Conservation (phyloP, 176 grass and related monocot genomes). For the Triticum urartu region DNA sequence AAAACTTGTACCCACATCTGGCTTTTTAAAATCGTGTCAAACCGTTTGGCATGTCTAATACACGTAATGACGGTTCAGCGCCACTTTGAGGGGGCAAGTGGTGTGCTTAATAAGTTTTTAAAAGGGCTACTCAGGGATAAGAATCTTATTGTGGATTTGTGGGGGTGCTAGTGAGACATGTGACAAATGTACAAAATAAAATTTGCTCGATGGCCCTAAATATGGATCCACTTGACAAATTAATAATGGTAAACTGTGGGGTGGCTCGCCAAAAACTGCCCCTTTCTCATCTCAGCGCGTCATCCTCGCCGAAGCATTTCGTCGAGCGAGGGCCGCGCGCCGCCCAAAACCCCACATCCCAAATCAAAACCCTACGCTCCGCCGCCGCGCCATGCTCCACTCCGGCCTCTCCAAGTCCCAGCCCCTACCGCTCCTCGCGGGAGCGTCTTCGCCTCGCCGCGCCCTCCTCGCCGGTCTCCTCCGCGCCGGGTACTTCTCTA, state of each 20-base stretch:
- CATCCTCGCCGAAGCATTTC: slow-evolving; percentile 34
- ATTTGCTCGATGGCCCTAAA: too few species aligned
- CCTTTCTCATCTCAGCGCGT: slow-evolving; percentile 9
- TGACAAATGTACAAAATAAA: too few species aligned
- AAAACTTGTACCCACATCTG: too few species aligned
- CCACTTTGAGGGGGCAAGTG: too few species aligned
- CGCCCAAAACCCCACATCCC: slow-evolving; percentile 1
- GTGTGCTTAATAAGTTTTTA: too few species aligned
- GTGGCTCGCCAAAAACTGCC: not conserved
- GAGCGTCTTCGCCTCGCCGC: slow-evolving; percentile 28
- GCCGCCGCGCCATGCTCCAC: slow-evolving; percentile 54
- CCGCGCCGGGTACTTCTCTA: slow-evolving; percentile 41
- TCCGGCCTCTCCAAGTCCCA: slow-evolving; percentile 60
- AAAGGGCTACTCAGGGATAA: too few species aligned
- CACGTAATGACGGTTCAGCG: too few species aligned
- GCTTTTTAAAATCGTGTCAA: too few species aligned
- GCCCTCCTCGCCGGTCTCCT: slow-evolving; percentile 43
- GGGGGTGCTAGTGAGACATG: too few species aligned
- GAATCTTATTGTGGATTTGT: too few species aligned
- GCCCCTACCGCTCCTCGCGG: slow-evolving; percentile 47
- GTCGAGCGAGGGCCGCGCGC: slow-evolving; percentile 44
- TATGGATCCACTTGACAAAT: too few species aligned
- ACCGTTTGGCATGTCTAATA: too few species aligned
- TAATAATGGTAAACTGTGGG: not conserved
- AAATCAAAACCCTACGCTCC: slow-evolving; percentile 26